Percentiles rank a stretch among this genome's conserved stretches.
phyloP scores from a whole-genome alignment of 176 grass and related monocot species.

The Stipa capillata region DNA sequence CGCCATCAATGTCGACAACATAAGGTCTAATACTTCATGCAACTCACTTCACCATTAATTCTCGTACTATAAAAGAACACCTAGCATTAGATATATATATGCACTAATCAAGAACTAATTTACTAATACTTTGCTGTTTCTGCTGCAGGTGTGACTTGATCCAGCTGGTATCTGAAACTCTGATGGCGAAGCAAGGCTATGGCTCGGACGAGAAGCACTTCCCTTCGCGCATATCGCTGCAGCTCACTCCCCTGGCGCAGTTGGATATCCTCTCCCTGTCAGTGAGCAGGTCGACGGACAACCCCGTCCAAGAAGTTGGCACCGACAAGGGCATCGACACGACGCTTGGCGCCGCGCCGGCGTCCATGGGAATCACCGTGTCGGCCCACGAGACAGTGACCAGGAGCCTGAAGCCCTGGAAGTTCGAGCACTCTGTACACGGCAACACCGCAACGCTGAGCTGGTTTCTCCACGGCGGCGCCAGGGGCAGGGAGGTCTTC shows the following conservation, averaged over 20 bases:
- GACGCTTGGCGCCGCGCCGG: slow-evolving; percentile 16
- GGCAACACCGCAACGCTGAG: slow-evolving; percentile 39
- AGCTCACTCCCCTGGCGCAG: slow-evolving; percentile 55
- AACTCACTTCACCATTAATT: not conserved
- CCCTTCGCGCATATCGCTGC: slow-evolving; percentile 62
- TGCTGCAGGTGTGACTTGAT: slow-evolving; percentile 55
- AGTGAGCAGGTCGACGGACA: slow-evolving; percentile 62
- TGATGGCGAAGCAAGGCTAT: slow-evolving; percentile 67
- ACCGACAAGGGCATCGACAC: slow-evolving; percentile 37
- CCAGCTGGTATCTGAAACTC: slow-evolving; percentile 57
- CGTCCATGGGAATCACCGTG: slow-evolving; percentile 32
- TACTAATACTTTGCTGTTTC: no score
- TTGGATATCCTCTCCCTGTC: slow-evolving; percentile 57
- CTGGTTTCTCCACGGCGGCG: slow-evolving; percentile 61
- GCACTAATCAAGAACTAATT: no score
- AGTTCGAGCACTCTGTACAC: slow-evolving; percentile 60
- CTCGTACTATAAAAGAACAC: not conserved
- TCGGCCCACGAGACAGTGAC: slow-evolving; percentile 40
- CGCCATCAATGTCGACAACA: slow-evolving; percentile 54
- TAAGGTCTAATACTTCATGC: slow-evolving; percentile 38
- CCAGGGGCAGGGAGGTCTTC: slow-evolving; percentile 63
- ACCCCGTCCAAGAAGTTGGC: slow-evolving; percentile 44
- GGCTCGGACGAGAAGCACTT: slow-evolving; percentile 78
- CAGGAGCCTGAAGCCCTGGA: slow-evolving; percentile 54
- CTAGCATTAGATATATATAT: no score